phyloP scores from a whole-genome alignment of 805 yeast species.

The Nakazawaea anatomiae region DNA sequence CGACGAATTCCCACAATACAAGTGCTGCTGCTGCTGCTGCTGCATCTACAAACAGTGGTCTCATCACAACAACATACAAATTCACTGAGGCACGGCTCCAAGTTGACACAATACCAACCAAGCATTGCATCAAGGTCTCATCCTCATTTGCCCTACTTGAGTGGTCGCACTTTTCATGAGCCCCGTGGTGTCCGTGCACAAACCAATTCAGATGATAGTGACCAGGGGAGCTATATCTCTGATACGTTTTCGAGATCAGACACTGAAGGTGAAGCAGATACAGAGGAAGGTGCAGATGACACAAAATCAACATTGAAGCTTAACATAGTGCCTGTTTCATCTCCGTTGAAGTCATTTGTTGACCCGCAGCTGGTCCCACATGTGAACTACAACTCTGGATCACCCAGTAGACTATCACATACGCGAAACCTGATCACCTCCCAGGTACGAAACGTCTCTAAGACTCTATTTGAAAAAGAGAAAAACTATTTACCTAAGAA shows the following conservation, averaged over 20 bases:
- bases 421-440: slow-evolving; percentile 3
- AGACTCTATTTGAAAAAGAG: slow-evolving; percentile 6
- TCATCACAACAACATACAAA: neutral
- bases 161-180: neutral
- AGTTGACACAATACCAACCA: neutral
- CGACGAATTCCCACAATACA: slow-evolving; percentile 2
- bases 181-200: neutral
- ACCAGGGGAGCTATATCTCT: slow-evolving; percentile 3
- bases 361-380: neutral
- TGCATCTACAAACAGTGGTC: neutral
- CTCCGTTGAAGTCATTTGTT: neutral
- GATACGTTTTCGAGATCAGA: neutral
- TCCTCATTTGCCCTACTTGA: neutral
- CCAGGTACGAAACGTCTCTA: slow-evolving; percentile 10
- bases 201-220: slow-evolving; percentile 1
- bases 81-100: neutral
- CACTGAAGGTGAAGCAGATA: neutral
- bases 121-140: neutral
- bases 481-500: slow-evolving; percentile 7
- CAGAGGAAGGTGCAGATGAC: neutral
- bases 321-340: neutral
- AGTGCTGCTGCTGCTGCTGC: neutral
- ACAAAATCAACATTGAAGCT: slow-evolving; percentile 8
- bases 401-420: neutral
- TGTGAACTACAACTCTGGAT: neutral